Base-by-base conservation (phyloP, 768 basidiomycete genomes). In the Boletus huronensis region DNA sequence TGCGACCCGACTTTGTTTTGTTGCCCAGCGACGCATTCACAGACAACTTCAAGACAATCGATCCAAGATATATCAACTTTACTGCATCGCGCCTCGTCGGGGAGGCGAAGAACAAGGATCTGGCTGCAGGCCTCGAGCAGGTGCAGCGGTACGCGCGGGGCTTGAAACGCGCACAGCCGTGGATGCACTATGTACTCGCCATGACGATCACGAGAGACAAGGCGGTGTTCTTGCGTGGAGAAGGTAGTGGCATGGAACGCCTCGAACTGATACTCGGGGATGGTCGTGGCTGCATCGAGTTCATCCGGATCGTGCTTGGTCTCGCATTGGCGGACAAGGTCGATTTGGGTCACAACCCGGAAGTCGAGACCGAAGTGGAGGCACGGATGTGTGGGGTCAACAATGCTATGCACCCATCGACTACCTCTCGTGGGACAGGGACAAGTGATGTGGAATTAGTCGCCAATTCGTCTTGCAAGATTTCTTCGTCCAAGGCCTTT, bases 1-100 rank as follows among this genome's bases (percentile, higher is more conserved):
- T 55, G 39, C 46, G 54, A 7, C 60, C 58, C 5, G 54, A 59
- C 46, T 54, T 60, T 39, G 9, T 58, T 25, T 13, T 64, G 35
- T 38, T 64, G 21, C 62, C 60, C 0, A 6, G 7, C 14, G 19
- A 21, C 5, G 39, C 39, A 13, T 40, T 40, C 19, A 0, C 5
- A 21, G 29, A 31, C 29, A 31, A 13, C 21, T 19, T 45, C 28
- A 19, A 29, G 28, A 13, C 16, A 11, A 3, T 29, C n/a, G n/a
- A 29, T 17, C 11, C 26, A 0, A 29, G 44, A 13, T 45, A 29
- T 14, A 8, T 45, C 8, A 45, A 45, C n/a, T 29, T 45, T 2
- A 45, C 43, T 0, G 43, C 43, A 3, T 11, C 52, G 13, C 48
- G 50, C 2, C 39, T 53, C 4, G 44, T 50, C n/a, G 53, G 57